Base-by-base conservation (phyloP, 805 yeast species). In the Starmerella floricola region DNA sequence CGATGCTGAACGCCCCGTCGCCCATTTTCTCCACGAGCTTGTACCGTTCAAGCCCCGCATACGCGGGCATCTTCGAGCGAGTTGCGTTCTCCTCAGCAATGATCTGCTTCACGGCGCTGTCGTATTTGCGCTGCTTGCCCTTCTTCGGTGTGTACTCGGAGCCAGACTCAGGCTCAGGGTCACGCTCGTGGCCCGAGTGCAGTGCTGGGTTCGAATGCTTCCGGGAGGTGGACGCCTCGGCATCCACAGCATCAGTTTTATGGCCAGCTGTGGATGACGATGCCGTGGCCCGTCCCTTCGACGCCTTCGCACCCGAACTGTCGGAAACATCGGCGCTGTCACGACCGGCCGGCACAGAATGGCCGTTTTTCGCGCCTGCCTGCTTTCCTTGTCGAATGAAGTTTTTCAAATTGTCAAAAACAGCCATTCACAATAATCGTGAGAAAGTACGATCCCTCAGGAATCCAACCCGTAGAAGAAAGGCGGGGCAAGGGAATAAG, bases 1-100 rank as follows among this genome's bases (percentile, higher is more conserved):
- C 97, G 11, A 73, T 70, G 2, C 94, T 83, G 58, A 88, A 87
- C 0, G 96, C 96, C 8, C 97, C 97, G 56, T 66, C 71, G 39
- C 71, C 71, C 66, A 66, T 64, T 49, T 67, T 65, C 42, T 62
- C 62, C n/a, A 62, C 31, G 20, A 66, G 50, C 31, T 38, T 39
- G 48, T 55, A 66, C 23, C 56, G 44, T 40, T 65, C 68, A 8
- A 66, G 50, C 4, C 69, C 71, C 15, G 62, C 60, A 41, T 63
- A 66, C 4, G 41, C 15, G 13, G 68, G 68, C 52, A 63, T 36
- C 36, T 54, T 49, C 4, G 53, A 42, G 32, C 53, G 43, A 30
- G 56, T 50, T 38, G 51, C 59, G 30, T 52, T 58, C 36, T 66
- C 69, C 44, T 65, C 68, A 27, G 60, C 65, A 36, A 66, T 62